Evolutionary conservation across 1,284 basidiomycete species (phyloP), one percentile per base, ranked within the genome.

Genomic region (Trichosporon sp.): DNA sequence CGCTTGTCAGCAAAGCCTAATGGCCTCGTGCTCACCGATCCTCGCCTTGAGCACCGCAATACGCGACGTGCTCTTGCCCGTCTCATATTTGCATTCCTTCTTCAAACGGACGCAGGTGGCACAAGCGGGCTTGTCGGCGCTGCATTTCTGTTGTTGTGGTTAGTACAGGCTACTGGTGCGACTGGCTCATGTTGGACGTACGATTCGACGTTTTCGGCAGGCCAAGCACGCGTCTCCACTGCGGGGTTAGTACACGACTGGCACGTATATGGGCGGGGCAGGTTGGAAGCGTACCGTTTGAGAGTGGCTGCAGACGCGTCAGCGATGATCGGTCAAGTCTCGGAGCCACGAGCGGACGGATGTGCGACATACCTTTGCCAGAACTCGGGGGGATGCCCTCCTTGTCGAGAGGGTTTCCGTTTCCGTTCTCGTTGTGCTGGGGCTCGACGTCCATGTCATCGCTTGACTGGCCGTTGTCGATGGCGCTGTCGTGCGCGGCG

Each of bases 161-260:
- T 13, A 38, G 67, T 23, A 11, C 13, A 35, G n/a, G n/a, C 27
- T 13, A 7, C 56, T n/a, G 34, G 27, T 23, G 15, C 9, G 56
- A 15, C 18, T 66, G 25, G 23, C 27, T 6, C 31, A 38, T 58
- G 21, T n/a, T 18, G 7, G 8, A 75, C 68, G 68, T 66, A 76
- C 75, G 13, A 77, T 75, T 47, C 75, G 72, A 1, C 76, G 73
- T n/a, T 70, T 67, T 5, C 76, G 72, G 38, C 76, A 77, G 8
- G 73, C 71, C 44, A 77, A 65, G 64, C 76, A 76, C 9, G 76
- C 76, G 60, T 76, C 74, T 21, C 75, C 74, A 32, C 74, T 75
- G 64, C 23, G n/a, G 29, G 34, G 66, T 73, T 51, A 73, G 70
- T 25, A 64, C 29, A n/a, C 27, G 23, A 38, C 31, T 32, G 23